Base-by-base conservation (phyloP, 768 basidiomycete species). In the Tricholoma furcatifolium region DNA sequence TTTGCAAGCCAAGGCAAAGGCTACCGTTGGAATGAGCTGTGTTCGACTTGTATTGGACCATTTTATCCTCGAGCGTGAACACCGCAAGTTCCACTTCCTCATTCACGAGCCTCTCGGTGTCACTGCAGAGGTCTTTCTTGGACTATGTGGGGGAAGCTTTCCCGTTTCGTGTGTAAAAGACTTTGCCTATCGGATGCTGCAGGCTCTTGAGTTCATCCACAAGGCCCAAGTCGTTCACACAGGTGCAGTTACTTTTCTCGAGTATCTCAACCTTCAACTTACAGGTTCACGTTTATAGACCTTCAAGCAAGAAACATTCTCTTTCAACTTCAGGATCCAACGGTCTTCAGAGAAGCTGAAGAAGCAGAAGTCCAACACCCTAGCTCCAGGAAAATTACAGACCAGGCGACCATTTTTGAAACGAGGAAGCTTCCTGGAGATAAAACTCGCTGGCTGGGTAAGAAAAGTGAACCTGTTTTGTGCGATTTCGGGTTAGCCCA, bases 401-500 rank as follows among this genome's bases (percentile, higher is more conserved):
- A 40, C 12, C n/a, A 35, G 23, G 9, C 43, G 15, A 15, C 18
- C 1, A 12, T 51, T 2, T 44, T 43, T 18, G 35, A 43, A 43
- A 18, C 32, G 0, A 10, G 3, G 14, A 15, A 12, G 4, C 20
- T 35, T 44, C 0, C 10, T 10, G 34, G 2, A 20, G 11, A 20
- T 36, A 6, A 18, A n/a, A 2, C 2, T n/a, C 43, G 34, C 20
- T 50, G 41, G 49, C 0, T 36, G 7, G 17, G 17, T 14, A 1
- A 20, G 12, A 10, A 8, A 8, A 7, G 8, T 18, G 2, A 18
- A n/a, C 5, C 24, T 23, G 21, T 51, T 24, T 21, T 51, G 7
- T 51, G 50, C 43, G 50, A 51, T 36, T 43, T 51, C 3, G 50
- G 50, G 12, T 30, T 32, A 35, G 50, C 41, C 9, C 50, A 34